Base-by-base conservation (phyloP, 2,329 filamentous ascomycete species). In the Beauveria sp. region DNA sequence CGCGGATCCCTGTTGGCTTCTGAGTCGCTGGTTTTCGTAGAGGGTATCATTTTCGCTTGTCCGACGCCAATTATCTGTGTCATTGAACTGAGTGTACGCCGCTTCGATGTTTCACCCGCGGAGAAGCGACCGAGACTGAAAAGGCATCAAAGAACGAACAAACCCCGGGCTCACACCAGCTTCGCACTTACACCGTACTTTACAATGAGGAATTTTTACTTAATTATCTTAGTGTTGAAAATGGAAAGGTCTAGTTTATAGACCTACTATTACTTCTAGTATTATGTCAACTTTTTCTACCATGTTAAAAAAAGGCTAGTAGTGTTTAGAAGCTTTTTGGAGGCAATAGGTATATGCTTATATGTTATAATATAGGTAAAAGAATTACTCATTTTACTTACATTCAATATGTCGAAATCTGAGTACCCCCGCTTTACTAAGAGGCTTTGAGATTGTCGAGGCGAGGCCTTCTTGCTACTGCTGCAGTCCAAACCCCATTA, bases 11-110 rank as follows among this genome's bases (percentile, higher is more conserved):
- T 91, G 72, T 93, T 97, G 61, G 91, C 88, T 2, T 90, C 84
- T 24, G 93, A 76, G 63, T 96, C 91, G 69, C 97, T 96, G 38
- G 89, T 93, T 71, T 89, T 89, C 84, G 76, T 96, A 97, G 43
- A 97, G 79, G 50, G 85, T 79, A 64, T 92, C 85, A 54, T 96
- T 82, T 66, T 90, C 80, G 73, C 93, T 93, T 64, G 89, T 86
- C 67, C 84, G 84, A 63, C 93, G 86, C 90, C 93, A 97, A 62
- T 90, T 85, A 74, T 96, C 91, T 0, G 92, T 96, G 60, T 92
- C 90, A 69, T 87, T 86, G 77, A 96, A 96, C 76, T 97, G 93
- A 63, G 78, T 81, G 71, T 87, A 87, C 14, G 93, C 93, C 66
- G 93, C 91, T 66, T 86, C 76, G 10, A 90, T 83, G 30, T 88